Evolutionary conservation across 2,329 filamentous ascomycete species (phyloP).

Genomic region (Cordyceps fumosorosea): DNA sequence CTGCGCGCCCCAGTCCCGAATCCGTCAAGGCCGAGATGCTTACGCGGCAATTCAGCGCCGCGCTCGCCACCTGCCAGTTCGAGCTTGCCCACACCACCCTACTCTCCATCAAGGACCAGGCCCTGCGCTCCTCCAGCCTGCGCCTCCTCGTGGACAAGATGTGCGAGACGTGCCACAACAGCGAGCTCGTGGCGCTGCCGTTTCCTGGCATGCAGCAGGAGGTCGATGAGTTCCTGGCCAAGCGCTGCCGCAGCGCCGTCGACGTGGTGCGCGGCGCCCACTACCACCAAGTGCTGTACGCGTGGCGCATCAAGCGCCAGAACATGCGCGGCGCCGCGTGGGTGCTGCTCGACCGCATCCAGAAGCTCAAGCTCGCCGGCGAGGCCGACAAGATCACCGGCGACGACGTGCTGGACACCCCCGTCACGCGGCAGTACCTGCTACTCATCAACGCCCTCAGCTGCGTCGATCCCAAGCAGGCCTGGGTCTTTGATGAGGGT

Average conservation of each 20-base stretch:
- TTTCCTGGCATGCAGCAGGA: conserved; percentile 71
- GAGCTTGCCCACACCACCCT: conserved; percentile 77
- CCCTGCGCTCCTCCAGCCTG: conserved; percentile 66
- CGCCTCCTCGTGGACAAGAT: conserved; percentile 62
- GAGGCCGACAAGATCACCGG: conserved; percentile 50
- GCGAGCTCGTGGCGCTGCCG: conserved; percentile 66
- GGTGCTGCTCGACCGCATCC: conserved; percentile 55
- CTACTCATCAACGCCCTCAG: conserved; percentile 87
- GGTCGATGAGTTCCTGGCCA: conserved; percentile 71
- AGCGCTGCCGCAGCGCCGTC: conserved; percentile 61
- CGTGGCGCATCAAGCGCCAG: conserved; percentile 76
- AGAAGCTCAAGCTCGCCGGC: conserved; percentile 52
- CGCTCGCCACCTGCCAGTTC: conserved; percentile 72
- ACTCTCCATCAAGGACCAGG: conserved; percentile 62
- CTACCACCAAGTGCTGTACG: conserved; percentile 85
- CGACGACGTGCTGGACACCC: conserved; percentile 54
- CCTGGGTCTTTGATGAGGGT: conserved; percentile 62
- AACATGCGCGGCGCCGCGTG: conserved; percentile 78
- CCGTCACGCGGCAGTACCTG: conserved; percentile 71
- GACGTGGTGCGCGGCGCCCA: conserved; percentile 65
- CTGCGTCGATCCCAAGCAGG: conserved; percentile 70
- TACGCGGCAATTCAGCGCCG: conserved; percentile 75
- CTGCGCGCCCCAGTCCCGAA: conserved; percentile 24
- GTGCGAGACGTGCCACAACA: conserved; percentile 59
- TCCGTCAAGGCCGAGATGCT: conserved; percentile 64